A percentile compares a stretch with the other conserved stretches of the same genome.
Evolutionary conservation across 306 rosid species (phyloP).

Genomic region (Canavalia gladiata): DNA sequence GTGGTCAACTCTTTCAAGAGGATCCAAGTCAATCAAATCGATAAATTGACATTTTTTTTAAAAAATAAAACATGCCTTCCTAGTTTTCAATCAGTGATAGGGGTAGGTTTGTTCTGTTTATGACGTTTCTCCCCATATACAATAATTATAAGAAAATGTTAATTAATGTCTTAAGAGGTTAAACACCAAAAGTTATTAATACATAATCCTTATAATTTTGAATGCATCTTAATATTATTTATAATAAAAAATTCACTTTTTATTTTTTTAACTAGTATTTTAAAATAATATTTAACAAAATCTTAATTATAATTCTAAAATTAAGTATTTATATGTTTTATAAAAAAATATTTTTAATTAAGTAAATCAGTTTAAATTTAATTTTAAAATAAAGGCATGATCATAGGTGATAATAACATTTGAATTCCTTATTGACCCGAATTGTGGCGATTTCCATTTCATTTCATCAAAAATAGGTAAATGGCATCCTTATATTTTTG

Average conservation of each 20-base stretch:
- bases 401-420: background rate
- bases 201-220: no score
- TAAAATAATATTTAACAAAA: no score
- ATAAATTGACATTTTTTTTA: background rate
- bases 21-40: conserved; percentile 14
- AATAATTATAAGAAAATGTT: background rate
- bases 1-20: conserved; percentile 53
- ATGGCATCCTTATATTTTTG: background rate
- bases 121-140: conserved; percentile 18
- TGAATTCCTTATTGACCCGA: background rate
- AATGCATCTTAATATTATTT: no score
- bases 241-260: no score
- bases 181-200: no score
- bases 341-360: no score
- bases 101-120: background rate
- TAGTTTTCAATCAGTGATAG: conserved; percentile 27
- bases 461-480: background rate
- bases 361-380: no score
- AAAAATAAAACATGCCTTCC: conserved; percentile 9
- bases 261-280: no score
- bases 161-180: no score
- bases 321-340: no score
- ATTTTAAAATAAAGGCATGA: no score
- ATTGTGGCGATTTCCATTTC: background rate
- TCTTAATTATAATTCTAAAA: no score